These are phyloP conservation scores for Russula emetica DNA, from an alignment of 768 basidiomycete species.

Conservation along the genomic window DNA sequence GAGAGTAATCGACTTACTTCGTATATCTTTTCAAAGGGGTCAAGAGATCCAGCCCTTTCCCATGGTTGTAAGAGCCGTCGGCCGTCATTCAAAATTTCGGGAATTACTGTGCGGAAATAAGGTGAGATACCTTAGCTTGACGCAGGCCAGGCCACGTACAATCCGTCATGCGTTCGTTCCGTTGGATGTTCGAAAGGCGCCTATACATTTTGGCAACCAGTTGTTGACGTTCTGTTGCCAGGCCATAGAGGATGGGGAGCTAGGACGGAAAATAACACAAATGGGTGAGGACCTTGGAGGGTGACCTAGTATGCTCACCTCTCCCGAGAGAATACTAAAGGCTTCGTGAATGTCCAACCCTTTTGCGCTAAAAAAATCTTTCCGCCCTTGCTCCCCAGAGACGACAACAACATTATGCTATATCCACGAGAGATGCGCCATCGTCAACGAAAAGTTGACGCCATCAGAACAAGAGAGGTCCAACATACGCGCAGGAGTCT, in stretches of 20 bases:
- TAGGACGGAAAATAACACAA: constrained; percentile 32
- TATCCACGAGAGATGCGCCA: constrained; percentile 26
- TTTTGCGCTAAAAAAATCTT: constrained; percentile 64
- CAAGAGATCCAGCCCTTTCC: constrained; percentile 59
- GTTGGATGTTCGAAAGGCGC: constrained; percentile 61
- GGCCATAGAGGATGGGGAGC: constrained; percentile 74
- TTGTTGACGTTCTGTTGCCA: constrained; percentile 63
- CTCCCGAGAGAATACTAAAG: constrained; percentile 74
- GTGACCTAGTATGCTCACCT: constrained; percentile 42
- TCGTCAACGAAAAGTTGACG: constrained; percentile 9
- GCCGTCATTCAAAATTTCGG: constrained; percentile 60
- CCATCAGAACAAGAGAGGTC: constrained; percentile 5
- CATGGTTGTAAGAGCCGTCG: constrained; percentile 57
- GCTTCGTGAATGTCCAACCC: constrained; percentile 74
- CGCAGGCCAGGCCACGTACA: constrained; percentile 43
- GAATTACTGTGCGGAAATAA: constrained; percentile 50
- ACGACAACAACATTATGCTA: constrained; percentile 73
- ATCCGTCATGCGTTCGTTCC: constrained; percentile 53
- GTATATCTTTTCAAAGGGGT: constrained; percentile 68
- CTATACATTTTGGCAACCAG: constrained; percentile 65
- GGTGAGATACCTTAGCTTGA: constrained; percentile 15
- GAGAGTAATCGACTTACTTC: constrained; percentile 43
- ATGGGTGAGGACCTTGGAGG: not conserved
- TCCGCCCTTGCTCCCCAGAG: constrained; percentile 66
- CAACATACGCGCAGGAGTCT: constrained; percentile 57